A percentile compares a stretch with the other conserved stretches of the same genome.
These are phyloP conservation scores for Neophaeococcomyces aloes DNA, from an alignment of 2,329 filamentous ascomycete genomes.

Conservation along the genomic window DNA sequence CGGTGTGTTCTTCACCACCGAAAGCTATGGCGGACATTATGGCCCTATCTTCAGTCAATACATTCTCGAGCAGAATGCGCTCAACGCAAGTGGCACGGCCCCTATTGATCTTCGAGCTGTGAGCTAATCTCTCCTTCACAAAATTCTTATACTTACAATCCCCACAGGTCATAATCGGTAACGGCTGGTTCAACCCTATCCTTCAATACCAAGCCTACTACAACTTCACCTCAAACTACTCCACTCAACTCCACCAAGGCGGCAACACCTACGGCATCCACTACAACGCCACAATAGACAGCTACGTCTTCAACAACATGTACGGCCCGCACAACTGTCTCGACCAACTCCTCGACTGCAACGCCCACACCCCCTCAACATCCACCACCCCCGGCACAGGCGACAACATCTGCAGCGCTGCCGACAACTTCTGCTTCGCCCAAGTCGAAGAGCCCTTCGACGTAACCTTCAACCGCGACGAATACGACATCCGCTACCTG, in stretches of 20 bases:
- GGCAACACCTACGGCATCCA: slow-evolving; percentile 30
- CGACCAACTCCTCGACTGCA: slow-evolving; percentile 47
- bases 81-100: slow-evolving; percentile 19
- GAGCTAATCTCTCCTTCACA: slow-evolving; percentile 22
- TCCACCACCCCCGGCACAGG: neutral
- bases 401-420: slow-evolving; percentile 39
- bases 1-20: slow-evolving; percentile 46
- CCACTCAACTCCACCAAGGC: slow-evolving; percentile 14
- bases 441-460: slow-evolving; percentile 46
- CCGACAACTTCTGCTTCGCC: slow-evolving; percentile 46
- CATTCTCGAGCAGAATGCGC: slow-evolving; percentile 29
- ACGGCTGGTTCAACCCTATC: slow-evolving; percentile 31
- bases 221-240: slow-evolving; percentile 26
- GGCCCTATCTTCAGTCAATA: slow-evolving; percentile 42
- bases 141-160: slow-evolving; percentile 38
- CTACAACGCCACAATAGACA: slow-evolving; percentile 28
- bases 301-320: slow-evolving; percentile 48
- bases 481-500: slow-evolving; percentile 38
- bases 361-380: slow-evolving; percentile 38
- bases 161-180: slow-evolving; percentile 26
- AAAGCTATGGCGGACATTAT: slow-evolving; percentile 47
- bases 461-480: slow-evolving; percentile 41
- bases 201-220: slow-evolving; percentile 32
- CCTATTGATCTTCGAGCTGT: slow-evolving; percentile 14
- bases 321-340: slow-evolving; percentile 53